A percentile compares a stretch with the other conserved stretches of the same genome.
Evolutionary conservation across 768 basidiomycete species (phyloP).

Genomic region (Daedaleopsis nitida): DNA sequence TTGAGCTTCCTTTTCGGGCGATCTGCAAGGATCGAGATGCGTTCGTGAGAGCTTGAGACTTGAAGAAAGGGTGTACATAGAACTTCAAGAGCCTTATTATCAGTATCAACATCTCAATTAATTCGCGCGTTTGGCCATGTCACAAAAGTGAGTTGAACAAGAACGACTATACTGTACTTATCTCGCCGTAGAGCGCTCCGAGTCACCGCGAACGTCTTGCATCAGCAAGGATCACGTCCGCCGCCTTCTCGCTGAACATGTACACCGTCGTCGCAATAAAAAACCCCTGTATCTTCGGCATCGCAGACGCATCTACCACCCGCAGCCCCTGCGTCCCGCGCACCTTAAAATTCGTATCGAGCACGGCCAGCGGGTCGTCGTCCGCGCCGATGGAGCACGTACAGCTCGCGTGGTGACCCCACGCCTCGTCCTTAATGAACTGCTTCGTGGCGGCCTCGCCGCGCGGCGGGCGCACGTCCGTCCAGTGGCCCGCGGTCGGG

Average conservation of each 20-base stretch:
- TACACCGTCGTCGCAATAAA: not conserved
- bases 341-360: slow-evolving; percentile 34
- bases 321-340: slow-evolving; percentile 41
- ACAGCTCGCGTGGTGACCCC: slow-evolving; percentile 15
- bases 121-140: too few species aligned
- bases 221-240: not conserved
- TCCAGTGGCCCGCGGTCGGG: not conserved
- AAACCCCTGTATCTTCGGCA: slow-evolving; percentile 2
- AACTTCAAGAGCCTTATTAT: too few species aligned
- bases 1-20: too few species aligned
- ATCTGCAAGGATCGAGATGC: too few species aligned
- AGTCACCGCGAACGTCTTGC: not conserved
- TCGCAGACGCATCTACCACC: slow-evolving; percentile 38
- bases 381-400: slow-evolving; percentile 22
- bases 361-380: slow-evolving; percentile 14
- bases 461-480: not conserved
- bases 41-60: too few species aligned
- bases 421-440: slow-evolving; percentile 8
- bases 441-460: not conserved
- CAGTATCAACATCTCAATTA: too few species aligned
- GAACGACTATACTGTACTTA: not conserved
- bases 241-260: not conserved
- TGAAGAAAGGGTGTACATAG: too few species aligned
- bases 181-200: not conserved
- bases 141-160: not conserved